A percentile compares a stretch with the other conserved stretches of the same genome.
Conservation (phyloP, 2,329 filamentous ascomycete species). For the Arthrobotrys iridis region DNA sequence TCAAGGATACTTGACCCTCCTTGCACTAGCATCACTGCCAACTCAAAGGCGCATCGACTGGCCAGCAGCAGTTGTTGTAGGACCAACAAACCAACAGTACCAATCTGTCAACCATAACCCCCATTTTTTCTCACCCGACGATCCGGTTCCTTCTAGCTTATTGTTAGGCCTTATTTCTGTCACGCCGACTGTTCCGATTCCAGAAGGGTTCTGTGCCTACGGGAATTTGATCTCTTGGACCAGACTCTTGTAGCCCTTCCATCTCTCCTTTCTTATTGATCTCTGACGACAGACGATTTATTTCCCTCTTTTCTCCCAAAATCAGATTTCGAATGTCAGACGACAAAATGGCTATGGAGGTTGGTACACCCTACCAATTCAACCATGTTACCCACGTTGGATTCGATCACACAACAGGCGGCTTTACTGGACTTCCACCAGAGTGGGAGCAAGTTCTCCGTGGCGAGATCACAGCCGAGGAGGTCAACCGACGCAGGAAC, state of each 20-base stretch:
- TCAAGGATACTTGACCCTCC: constrained; percentile 19
- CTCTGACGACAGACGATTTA: not conserved
- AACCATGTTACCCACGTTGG: constrained; percentile 94
- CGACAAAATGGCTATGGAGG: constrained; percentile 66
- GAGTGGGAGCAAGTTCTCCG: constrained; percentile 92
- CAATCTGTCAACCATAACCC: constrained; percentile 40
- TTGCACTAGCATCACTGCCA: constrained; percentile 35
- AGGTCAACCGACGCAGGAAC: constrained; percentile 46
- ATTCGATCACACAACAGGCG: constrained; percentile 91
- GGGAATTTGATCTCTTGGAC: constrained; percentile 13
- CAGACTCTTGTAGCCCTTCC: constrained; percentile 19
- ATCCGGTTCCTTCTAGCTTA: constrained; percentile 31
- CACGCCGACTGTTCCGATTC: constrained; percentile 12
- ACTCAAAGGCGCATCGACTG: constrained; percentile 45
- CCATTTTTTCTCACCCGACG: constrained; percentile 34
- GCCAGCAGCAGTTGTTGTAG: constrained; percentile 19
- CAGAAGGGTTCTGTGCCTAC: constrained; percentile 26
- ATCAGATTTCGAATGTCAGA: constrained; percentile 45
- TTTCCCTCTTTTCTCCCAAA: constrained; percentile 11
- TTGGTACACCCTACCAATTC: constrained; percentile 98
- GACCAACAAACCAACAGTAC: constrained; percentile 25
- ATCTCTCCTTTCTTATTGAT: not conserved
- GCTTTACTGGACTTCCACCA: constrained; percentile 89
- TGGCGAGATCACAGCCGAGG: constrained; percentile 50
- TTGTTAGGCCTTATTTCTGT: constrained; percentile 28